phyloP scores from a whole-genome alignment of 140 eudicot species.

The Cichorium intybus region DNA sequence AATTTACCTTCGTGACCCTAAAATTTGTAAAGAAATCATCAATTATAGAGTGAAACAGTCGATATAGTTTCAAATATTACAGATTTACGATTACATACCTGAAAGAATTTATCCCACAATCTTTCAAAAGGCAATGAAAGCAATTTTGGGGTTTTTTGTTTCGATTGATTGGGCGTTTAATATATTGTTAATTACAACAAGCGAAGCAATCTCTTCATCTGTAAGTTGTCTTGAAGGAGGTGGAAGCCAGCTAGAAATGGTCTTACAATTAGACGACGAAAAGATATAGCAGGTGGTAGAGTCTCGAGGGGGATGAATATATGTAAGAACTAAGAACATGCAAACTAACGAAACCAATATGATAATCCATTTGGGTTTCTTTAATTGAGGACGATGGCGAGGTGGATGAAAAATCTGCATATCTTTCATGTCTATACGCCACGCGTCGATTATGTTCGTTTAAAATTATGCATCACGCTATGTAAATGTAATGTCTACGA shows the following conservation, averaged over 20 bases:
- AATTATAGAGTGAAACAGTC: background rate
- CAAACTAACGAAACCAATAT: conserved; percentile 65
- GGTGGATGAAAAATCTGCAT: conserved; percentile 63
- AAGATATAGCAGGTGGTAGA: conserved; percentile 71
- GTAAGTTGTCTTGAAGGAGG: conserved; percentile 73
- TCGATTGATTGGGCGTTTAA: conserved; percentile 42
- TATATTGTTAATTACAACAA: conserved; percentile 67
- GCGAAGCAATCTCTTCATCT: conserved; percentile 87
- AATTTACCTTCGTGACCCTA: conserved; percentile 96
- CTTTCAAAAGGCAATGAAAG: conserved; percentile 85
- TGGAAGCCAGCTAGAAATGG: conserved; percentile 80
- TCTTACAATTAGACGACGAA: conserved; percentile 75
- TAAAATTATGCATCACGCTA: conserved; percentile 43
- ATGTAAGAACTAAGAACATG: conserved; percentile 70
- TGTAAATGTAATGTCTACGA: conserved; percentile 4
- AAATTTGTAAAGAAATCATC: background rate
- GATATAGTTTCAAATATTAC: background rate
- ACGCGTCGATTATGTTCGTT: conserved; percentile 44
- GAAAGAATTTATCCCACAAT: conserved; percentile 92
- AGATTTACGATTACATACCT: conserved; percentile 52
- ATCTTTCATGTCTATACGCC: conserved; percentile 67
- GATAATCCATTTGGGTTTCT: conserved; percentile 91
- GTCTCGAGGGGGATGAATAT: conserved; percentile 73
- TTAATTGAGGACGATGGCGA: conserved; percentile 72
- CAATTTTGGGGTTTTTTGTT: conserved; percentile 67